Conservation (phyloP, 108 stramenopile species). For the Fragilariopsis cylindrus region DNA sequence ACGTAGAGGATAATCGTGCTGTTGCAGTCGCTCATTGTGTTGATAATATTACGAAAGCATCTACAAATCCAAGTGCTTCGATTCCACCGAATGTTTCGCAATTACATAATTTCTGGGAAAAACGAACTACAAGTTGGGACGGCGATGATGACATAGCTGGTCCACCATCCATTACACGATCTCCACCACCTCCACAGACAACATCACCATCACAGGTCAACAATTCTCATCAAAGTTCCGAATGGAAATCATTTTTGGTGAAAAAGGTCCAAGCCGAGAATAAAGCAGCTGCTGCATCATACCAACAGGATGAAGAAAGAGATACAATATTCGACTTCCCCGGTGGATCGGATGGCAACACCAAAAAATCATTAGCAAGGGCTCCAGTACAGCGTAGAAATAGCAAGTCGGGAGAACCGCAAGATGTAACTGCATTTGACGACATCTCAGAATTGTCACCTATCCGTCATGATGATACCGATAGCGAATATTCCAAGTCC, state of each 20-base stretch:
- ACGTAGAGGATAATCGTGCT: slow-evolving; percentile 1
- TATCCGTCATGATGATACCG: slow-evolving; percentile 50
- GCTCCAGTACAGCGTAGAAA: slow-evolving; percentile 7
- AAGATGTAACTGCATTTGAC: slow-evolving; percentile 21
- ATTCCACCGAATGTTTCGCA: slow-evolving; percentile 4
- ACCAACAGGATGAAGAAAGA: slow-evolving; percentile 21
- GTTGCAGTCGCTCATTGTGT: background rate
- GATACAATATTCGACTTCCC: slow-evolving; percentile 52
- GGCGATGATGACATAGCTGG: background rate
- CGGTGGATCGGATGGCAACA: background rate
- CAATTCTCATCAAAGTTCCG: slow-evolving; percentile 17
- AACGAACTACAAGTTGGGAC: slow-evolving; percentile 10
- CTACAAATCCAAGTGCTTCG: background rate
- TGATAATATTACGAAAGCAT: slow-evolving; percentile 1
- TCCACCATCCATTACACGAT: background rate
- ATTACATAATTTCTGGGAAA: slow-evolving; percentile 30
- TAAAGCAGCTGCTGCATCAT: slow-evolving; percentile 22
- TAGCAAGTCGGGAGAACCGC: slow-evolving; percentile 1
- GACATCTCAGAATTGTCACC: slow-evolving; percentile 47
- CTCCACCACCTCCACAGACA: background rate
- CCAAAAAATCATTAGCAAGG: background rate
- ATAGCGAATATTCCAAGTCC: slow-evolving; percentile 24
- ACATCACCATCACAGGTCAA: background rate
- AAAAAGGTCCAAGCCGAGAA: slow-evolving; percentile 42
- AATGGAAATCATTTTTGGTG: slow-evolving; percentile 55